These are phyloP conservation scores for Penicillium sp. DNA, from an alignment of 2,329 filamentous ascomycete species.

Conservation along the genomic window DNA sequence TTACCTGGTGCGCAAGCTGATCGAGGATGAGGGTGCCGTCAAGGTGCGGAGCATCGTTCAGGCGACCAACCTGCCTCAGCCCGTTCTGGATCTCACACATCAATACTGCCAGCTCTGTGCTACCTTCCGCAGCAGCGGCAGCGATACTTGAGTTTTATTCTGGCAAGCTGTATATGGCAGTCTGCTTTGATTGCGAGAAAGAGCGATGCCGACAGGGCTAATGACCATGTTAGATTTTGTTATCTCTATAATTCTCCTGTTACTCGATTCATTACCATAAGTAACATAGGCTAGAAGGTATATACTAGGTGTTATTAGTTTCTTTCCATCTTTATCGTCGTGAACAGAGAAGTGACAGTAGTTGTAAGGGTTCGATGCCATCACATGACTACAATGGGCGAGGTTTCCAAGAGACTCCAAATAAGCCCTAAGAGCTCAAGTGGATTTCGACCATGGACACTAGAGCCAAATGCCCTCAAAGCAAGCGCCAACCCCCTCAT, in stretches of 20 bases:
- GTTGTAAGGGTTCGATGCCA: background rate
- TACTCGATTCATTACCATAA: slow-evolving; percentile 7
- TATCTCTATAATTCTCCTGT: slow-evolving; percentile 11
- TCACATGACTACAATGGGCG: background rate
- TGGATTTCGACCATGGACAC: background rate
- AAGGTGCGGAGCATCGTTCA: slow-evolving; percentile 98
- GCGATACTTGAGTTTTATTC: slow-evolving; percentile 61
- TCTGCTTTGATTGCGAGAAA: slow-evolving; percentile 13
- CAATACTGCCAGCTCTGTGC: slow-evolving; percentile 94
- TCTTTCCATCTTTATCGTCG: background rate
- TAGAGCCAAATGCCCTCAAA: background rate
- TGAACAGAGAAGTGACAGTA: background rate
- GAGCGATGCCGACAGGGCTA: slow-evolving; percentile 14
- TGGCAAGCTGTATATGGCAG: background rate
- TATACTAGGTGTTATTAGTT: slow-evolving; percentile 6
- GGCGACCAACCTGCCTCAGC: slow-evolving; percentile 88
- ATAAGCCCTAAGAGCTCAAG: background rate
- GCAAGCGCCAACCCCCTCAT: background rate
- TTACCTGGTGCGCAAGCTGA: slow-evolving; percentile 82
- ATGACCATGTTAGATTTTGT: slow-evolving; percentile 19
- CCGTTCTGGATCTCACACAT: slow-evolving; percentile 90
- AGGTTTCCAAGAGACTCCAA: background rate
- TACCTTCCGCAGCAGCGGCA: slow-evolving; percentile 90
- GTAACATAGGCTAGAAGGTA: slow-evolving; percentile 16
- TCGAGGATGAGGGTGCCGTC: slow-evolving; percentile 95